Percentiles rank a stretch among this genome's conserved stretches.
Evolutionary conservation across 2,329 filamentous ascomycete genomes (phyloP).

Genomic region (Zalaria sp.): DNA sequence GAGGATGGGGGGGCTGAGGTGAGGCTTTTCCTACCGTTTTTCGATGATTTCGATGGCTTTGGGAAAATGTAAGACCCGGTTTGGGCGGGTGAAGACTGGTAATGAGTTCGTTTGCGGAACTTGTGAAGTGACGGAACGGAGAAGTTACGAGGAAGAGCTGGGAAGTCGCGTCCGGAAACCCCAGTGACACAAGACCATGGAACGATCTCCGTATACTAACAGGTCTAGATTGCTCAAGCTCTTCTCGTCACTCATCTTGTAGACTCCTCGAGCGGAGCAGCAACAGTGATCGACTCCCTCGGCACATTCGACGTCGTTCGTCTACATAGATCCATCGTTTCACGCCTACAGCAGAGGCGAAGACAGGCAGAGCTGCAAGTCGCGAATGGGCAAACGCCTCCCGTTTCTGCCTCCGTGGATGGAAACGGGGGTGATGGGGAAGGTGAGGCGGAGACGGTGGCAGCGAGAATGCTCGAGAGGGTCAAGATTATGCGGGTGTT

Average conservation of each 20-base stretch:
- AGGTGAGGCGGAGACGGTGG: conserved; percentile 13
- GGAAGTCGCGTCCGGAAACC: too few species aligned
- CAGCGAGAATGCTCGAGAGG: conserved; percentile 24
- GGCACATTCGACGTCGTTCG: conserved; percentile 30
- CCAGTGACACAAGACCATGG: too few species aligned
- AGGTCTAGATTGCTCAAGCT: conserved; percentile 17
- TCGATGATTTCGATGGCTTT: not conserved
- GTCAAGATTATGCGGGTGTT: conserved; percentile 37
- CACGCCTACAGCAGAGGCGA: not conserved
- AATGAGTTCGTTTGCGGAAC: too few species aligned
- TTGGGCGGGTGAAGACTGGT: too few species aligned
- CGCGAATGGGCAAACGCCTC: not conserved
- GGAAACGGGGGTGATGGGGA: not conserved
- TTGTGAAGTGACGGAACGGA: too few species aligned
- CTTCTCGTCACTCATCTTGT: conserved; percentile 26
- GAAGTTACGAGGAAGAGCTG: too few species aligned
- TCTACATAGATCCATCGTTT: conserved; percentile 16
- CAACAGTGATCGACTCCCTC: conserved; percentile 31
- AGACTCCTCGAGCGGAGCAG: conserved; percentile 11
- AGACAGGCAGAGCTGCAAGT: conserved; percentile 4
- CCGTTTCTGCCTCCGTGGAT: too few species aligned
- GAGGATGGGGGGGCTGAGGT: conserved; percentile 11
- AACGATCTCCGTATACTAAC: too few species aligned
- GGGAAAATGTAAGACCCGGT: too few species aligned
- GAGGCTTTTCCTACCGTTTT: not conserved